phyloP scores from a whole-genome alignment of 2,329 filamentous ascomycete genomes.

The Stachybotrys chlorohalonatus region DNA sequence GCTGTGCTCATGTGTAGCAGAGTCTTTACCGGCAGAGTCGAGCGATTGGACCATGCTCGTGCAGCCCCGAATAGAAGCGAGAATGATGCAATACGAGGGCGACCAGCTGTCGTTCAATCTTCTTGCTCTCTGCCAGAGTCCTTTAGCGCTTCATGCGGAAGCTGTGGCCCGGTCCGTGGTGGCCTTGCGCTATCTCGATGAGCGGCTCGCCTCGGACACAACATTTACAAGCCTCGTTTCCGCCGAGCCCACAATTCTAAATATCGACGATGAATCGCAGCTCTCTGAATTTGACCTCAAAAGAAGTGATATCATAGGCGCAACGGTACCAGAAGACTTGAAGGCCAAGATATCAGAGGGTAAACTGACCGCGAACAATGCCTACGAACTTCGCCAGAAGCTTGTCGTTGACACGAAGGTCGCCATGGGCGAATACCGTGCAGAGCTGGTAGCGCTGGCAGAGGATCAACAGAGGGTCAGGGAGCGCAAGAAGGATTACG shows the following conservation, averaged over 20 bases:
- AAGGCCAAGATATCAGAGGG: conserved; percentile 6
- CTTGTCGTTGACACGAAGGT: conserved; percentile 30
- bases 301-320: conserved; percentile 12
- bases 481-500: conserved; percentile 57
- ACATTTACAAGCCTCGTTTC: conserved; percentile 13
- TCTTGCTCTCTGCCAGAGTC: conserved; percentile 63
- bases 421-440: conserved; percentile 34
- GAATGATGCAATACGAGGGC: conserved; percentile 59
- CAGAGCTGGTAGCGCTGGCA: conserved; percentile 34
- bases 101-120: conserved; percentile 67
- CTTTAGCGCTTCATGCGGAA: conserved; percentile 40
- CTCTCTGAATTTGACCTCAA: conserved; percentile 22
- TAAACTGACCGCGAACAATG: conserved; percentile 10
- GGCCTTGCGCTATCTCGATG: conserved; percentile 27
- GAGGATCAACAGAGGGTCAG: conserved; percentile 43
- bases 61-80: conserved; percentile 52
- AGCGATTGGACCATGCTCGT: conserved; percentile 59
- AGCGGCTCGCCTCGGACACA: conserved; percentile 12
- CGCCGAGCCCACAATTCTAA: conserved; percentile 11
- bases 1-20: conserved; percentile 1
- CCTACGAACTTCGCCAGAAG: conserved; percentile 25
- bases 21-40: conserved; percentile 8
- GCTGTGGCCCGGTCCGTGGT: conserved; percentile 34
- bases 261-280: conserved; percentile 10
- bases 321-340: conserved; percentile 8